phyloP scores from a whole-genome alignment of 495 filamentous ascomycete species.

The Podospora pseudoanserina region DNA sequence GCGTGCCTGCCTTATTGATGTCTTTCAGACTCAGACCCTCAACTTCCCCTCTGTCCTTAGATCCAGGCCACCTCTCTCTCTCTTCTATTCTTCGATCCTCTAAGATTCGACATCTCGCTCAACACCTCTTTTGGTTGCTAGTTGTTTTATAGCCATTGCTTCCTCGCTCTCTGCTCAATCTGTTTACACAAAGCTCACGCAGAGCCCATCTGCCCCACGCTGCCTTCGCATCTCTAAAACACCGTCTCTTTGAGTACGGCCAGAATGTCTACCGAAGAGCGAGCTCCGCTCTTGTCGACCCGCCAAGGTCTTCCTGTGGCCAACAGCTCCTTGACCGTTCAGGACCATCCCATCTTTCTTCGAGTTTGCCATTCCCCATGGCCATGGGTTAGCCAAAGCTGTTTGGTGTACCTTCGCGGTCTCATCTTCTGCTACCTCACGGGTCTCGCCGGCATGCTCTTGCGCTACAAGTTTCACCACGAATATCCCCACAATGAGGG shows the following conservation, averaged over 20 bases:
- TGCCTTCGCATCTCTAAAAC: neutral
- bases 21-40: neutral
- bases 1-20: neutral
- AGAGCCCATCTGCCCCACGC: neutral
- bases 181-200: neutral
- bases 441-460: slow-evolving; percentile 35
- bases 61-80: neutral
- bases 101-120: neutral
- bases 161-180: neutral
- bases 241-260: neutral
- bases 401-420: slow-evolving; percentile 39
- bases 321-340: neutral
- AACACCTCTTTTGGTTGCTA: neutral
- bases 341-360: slow-evolving; percentile 44
- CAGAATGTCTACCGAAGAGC: slow-evolving; percentile 8
- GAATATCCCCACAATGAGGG: slow-evolving; percentile 21
- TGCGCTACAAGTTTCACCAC: slow-evolving; percentile 39
- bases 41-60: neutral
- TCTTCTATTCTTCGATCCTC: neutral
- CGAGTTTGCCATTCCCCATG: slow-evolving; percentile 53
- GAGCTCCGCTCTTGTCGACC: slow-evolving; percentile 16
- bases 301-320: slow-evolving; percentile 8
- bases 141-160: slow-evolving; percentile 1
- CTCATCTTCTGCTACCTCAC: slow-evolving; percentile 45
- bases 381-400: slow-evolving; percentile 40